Conservation (phyloP, 2,329 filamentous ascomycete species). For the Raffaelea arxii region DNA sequence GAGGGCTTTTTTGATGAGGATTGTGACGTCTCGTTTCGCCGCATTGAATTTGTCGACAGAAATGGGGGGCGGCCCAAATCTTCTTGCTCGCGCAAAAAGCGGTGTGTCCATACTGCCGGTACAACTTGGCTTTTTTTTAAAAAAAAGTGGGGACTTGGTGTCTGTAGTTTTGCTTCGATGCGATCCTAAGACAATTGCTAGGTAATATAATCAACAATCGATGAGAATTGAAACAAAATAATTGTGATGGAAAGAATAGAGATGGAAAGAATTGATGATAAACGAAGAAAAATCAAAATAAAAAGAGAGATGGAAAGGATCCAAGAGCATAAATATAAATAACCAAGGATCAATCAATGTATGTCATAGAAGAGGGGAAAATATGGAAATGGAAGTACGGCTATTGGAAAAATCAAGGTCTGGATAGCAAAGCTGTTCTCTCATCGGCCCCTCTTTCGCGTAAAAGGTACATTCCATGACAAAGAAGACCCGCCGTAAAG, state of each 20-base stretch:
- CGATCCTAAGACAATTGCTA: too few species aligned
- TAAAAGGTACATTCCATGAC: conserved; percentile 57
- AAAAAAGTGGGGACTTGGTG: too few species aligned
- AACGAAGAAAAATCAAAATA: background rate
- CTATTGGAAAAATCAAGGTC: too few species aligned
- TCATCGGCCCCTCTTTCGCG: conserved; percentile 11
- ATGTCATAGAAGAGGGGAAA: background rate
- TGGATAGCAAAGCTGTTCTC: background rate
- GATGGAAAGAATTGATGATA: background rate
- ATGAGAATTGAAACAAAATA: background rate
- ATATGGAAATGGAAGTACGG: background rate
- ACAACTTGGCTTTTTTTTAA: too few species aligned
- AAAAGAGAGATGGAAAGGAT: background rate
- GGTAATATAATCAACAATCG: too few species aligned
- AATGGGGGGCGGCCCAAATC: too few species aligned
- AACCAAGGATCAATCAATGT: background rate
- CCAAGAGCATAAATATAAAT: background rate
- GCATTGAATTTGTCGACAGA: too few species aligned
- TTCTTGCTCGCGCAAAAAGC: too few species aligned
- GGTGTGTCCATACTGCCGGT: too few species aligned
- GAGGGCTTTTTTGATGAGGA: too few species aligned
- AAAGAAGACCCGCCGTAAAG: conserved; percentile 72
- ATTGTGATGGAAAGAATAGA: background rate
- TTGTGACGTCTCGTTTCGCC: too few species aligned
- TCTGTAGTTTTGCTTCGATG: too few species aligned